Evolutionary conservation across 257 asterid species (phyloP).

Genomic region (Gynochthodes officinalis): DNA sequence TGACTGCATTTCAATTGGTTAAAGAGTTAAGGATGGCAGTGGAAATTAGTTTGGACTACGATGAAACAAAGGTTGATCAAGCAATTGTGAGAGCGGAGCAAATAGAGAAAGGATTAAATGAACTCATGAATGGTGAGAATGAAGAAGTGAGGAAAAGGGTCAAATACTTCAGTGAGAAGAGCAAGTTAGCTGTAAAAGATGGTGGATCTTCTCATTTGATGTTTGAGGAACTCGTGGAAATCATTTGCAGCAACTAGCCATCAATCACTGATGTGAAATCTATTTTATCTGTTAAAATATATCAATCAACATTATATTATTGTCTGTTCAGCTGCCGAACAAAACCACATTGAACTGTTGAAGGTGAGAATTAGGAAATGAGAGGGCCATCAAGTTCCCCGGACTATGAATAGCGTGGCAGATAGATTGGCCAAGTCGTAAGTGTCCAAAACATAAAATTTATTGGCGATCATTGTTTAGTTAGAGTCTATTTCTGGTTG

Average conservation of each 20-base stretch:
- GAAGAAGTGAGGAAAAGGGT: slow-evolving; percentile 20
- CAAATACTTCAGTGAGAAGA: slow-evolving; percentile 12
- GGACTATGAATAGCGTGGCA: too few relatives aligned
- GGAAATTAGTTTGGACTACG: slow-evolving; percentile 23
- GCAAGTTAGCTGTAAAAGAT: slow-evolving; percentile 18
- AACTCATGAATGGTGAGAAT: slow-evolving; percentile 14
- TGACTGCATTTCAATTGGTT: slow-evolving; percentile 20
- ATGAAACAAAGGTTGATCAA: neutral
- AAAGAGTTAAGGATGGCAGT: slow-evolving; percentile 18
- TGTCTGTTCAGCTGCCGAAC: too few relatives aligned
- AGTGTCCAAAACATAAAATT: too few relatives aligned
- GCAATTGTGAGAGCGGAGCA: slow-evolving; percentile 10
- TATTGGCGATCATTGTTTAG: too few relatives aligned
- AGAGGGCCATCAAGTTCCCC: too few relatives aligned
- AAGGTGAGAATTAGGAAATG: too few relatives aligned
- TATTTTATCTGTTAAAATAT: too few relatives aligned
- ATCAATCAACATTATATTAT: too few relatives aligned
- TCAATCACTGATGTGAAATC: too few relatives aligned
- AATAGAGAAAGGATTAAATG: slow-evolving; percentile 14
- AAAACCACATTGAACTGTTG: too few relatives aligned
- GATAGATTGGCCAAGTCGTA: too few relatives aligned
- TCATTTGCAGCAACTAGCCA: neutral
- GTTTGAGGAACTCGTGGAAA: neutral
- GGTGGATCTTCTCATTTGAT: slow-evolving; percentile 22
- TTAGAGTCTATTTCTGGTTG: too few relatives aligned